Conservation (phyloP, 2,329 filamentous ascomycete genomes). For the Achaetomium macrosporum region DNA sequence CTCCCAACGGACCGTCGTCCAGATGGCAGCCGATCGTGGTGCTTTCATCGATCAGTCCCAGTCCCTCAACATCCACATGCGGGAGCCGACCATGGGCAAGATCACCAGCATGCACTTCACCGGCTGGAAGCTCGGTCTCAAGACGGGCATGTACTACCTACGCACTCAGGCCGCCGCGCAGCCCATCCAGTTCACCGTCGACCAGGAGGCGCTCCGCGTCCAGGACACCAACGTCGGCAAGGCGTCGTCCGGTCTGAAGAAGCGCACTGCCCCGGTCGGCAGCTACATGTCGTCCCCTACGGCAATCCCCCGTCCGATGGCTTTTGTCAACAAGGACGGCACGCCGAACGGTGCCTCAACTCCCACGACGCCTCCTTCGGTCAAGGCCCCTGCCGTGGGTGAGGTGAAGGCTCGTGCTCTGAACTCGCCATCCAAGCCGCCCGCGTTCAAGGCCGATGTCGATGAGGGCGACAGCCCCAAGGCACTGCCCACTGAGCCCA, state of each 20-base stretch:
- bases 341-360: slow-evolving; percentile 44
- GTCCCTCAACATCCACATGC: slow-evolving; percentile 99
- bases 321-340: slow-evolving; percentile 52
- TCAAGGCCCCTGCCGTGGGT: slow-evolving; percentile 33
- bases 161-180: slow-evolving; percentile 94
- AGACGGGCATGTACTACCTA: slow-evolving; percentile 99
- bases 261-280: slow-evolving; percentile 56
- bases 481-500: slow-evolving; percentile 66
- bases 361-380: slow-evolving; percentile 59
- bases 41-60: slow-evolving; percentile 99
- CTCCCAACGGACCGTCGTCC: slow-evolving; percentile 87
- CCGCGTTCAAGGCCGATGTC: slow-evolving; percentile 69
- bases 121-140: slow-evolving; percentile 97
- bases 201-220: slow-evolving; percentile 89
- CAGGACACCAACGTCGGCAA: slow-evolving; percentile 73
- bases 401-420: slow-evolving; percentile 41
- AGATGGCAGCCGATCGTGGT: slow-evolving; percentile 97
- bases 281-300: slow-evolving; percentile 53
- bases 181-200: slow-evolving; percentile 98
- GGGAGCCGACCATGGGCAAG: slow-evolving; percentile 99
- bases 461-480: slow-evolving; percentile 76
- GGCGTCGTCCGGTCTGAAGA: slow-evolving; percentile 56
- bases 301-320: slow-evolving; percentile 60
- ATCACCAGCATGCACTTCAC: slow-evolving; percentile 99
- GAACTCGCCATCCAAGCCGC: slow-evolving; percentile 55